Percentiles rank a stretch among this genome's conserved stretches.
phyloP scores from a whole-genome alignment of 176 grass and related monocot genomes.

The Avena insularis region DNA sequence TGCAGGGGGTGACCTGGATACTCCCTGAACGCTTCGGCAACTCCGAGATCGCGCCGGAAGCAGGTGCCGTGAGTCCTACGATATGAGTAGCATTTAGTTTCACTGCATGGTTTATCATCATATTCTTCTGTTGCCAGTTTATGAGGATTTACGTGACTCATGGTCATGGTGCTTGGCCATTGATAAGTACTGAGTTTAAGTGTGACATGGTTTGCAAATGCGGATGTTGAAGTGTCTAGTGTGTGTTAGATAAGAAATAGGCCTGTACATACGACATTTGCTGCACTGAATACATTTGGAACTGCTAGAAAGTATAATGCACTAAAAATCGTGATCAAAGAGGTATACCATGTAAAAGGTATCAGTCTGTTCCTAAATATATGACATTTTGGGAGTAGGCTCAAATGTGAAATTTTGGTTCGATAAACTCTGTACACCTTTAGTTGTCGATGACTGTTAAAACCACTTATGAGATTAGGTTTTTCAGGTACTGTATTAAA shows the following conservation, averaged over 20 bases:
- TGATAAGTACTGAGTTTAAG: neutral
- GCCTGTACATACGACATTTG: neutral
- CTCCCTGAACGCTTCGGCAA: conserved; percentile 94
- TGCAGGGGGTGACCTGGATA: conserved; percentile 87
- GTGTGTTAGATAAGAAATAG: neutral
- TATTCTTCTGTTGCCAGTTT: neutral
- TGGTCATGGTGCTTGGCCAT: neutral
- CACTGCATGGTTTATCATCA: neutral
- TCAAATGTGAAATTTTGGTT: neutral
- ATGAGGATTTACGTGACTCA: neutral
- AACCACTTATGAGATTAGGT: neutral
- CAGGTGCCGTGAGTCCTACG: conserved; percentile 61
- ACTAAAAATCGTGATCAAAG: neutral
- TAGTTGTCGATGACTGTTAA: conserved; percentile 1
- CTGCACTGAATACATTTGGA: neutral
- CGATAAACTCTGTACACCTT: neutral
- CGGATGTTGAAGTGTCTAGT: neutral
- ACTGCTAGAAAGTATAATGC: conserved; percentile 10
- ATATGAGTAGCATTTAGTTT: conserved; percentile 21
- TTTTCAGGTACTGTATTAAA: neutral
- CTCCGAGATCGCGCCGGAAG: conserved; percentile 92
- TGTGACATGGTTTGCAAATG: neutral
- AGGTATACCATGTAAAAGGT: neutral
- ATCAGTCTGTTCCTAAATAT: too few species aligned
- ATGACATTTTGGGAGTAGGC: neutral